A percentile compares a stretch with the other conserved stretches of the same genome.
phyloP scores from a whole-genome alignment of 2,329 filamentous ascomycete genomes.

The Ascochyta pisi region DNA sequence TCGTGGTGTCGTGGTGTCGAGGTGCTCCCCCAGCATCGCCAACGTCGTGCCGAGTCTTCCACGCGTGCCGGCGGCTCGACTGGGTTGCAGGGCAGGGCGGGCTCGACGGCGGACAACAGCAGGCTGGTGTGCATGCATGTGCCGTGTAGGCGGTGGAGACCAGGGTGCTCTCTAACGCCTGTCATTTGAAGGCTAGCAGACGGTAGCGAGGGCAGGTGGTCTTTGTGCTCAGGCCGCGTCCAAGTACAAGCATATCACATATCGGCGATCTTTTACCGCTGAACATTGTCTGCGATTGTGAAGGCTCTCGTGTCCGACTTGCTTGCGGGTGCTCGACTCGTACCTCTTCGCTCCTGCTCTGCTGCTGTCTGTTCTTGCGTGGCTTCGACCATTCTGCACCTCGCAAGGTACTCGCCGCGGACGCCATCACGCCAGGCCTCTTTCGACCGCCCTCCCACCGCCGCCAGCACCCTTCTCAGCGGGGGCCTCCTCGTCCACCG shows the following conservation, averaged over 20 bases:
- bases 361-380: neutral
- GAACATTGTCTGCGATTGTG: constrained; percentile 3
- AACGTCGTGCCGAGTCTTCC: constrained; percentile 13
- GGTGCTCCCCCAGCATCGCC: neutral
- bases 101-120: constrained; percentile 4
- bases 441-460: constrained; percentile 15
- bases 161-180: constrained; percentile 12
- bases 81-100: neutral
- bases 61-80: constrained; percentile 15
- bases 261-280: constrained; percentile 14
- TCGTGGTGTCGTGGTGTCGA: too few species aligned
- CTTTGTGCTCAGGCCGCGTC: constrained; percentile 6
- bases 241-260: constrained; percentile 1
- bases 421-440: constrained; percentile 5
- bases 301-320: neutral
- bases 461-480: constrained; percentile 15
- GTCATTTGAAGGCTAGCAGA: constrained; percentile 12
- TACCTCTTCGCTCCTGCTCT: neutral
- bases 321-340: neutral
- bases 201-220: constrained; percentile 18
- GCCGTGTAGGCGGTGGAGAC: constrained; percentile 12
- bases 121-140: neutral
- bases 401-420: constrained; percentile 3
- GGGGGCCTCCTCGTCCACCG: constrained; percentile 19
- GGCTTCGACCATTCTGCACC: neutral